These are phyloP conservation scores for Cercophora scortea DNA, from an alignment of 495 filamentous ascomycete species.

Conservation along the genomic window DNA sequence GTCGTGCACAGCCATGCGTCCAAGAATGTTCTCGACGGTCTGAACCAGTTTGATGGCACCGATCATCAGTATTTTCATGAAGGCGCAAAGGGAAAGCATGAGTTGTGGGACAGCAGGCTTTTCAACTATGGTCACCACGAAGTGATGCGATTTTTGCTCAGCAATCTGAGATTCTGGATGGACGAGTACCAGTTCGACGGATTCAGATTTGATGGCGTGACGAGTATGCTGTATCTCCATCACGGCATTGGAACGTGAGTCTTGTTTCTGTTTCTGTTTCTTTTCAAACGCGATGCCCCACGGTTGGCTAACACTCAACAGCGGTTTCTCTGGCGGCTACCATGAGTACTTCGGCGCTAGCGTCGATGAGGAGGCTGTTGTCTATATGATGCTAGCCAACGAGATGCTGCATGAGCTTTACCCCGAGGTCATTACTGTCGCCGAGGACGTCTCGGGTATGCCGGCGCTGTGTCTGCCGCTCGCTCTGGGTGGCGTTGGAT, in stretches of 20 bases:
- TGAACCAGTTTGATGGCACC: constrained; percentile 91
- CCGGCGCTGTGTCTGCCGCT: constrained; percentile 84
- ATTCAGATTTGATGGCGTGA: constrained; percentile 96
- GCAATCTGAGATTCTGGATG: constrained; percentile 98
- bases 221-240: constrained; percentile 93
- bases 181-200: constrained; percentile 96
- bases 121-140: constrained; percentile 98
- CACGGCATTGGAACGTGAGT: constrained; percentile 97
- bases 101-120: constrained; percentile 89
- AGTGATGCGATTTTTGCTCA: constrained; percentile 86
- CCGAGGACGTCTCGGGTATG: constrained; percentile 98
- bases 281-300: constrained; percentile 1
- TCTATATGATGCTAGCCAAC: constrained; percentile 94
- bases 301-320: constrained; percentile 21
- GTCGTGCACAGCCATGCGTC: constrained; percentile 97
- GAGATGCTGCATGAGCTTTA: constrained; percentile 89
- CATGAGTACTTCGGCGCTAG: constrained; percentile 92
- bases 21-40: constrained; percentile 89
- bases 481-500: constrained; percentile 82
- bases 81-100: constrained; percentile 74
- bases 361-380: constrained; percentile 93
- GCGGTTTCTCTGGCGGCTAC: constrained; percentile 95
- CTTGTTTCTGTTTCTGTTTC: background rate
- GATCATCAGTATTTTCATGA: constrained; percentile 95
- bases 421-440: constrained; percentile 80